phyloP scores from a whole-genome alignment of 148 eudicot species.

The Euryodendron excelsum region DNA sequence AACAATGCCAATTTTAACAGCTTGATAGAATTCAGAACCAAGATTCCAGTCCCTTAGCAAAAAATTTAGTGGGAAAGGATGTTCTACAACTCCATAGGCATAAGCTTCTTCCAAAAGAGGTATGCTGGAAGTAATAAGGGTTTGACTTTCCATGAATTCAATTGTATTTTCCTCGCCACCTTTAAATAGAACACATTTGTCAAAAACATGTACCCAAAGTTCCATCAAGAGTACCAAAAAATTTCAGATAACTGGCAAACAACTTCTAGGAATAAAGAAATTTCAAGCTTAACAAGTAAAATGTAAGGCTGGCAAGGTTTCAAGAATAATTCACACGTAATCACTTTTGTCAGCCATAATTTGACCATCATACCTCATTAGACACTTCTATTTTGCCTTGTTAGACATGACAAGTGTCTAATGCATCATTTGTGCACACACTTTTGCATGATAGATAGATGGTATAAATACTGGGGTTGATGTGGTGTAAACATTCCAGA shows the following conservation, averaged over 20 bases:
- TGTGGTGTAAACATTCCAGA: background rate
- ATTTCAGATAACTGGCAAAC: background rate
- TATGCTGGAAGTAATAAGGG: slow-evolving; percentile 50
- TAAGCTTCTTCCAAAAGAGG: slow-evolving; percentile 91
- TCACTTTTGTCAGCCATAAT: background rate
- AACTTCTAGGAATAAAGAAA: background rate
- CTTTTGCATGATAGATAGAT: background rate
- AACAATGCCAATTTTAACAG: slow-evolving; percentile 96
- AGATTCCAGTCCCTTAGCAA: slow-evolving; percentile 83
- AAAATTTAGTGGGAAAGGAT: slow-evolving; percentile 89
- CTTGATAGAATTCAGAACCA: slow-evolving; percentile 88
- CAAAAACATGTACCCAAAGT: background rate
- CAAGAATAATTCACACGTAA: background rate
- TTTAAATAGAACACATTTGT: slow-evolving; percentile 25
- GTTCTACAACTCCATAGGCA: slow-evolving; percentile 85
- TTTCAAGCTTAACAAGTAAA: slow-evolving; percentile 3
- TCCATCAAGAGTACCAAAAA: slow-evolving; percentile 1
- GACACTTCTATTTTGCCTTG: background rate
- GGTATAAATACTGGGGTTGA: background rate
- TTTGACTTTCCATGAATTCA: slow-evolving; percentile 78
- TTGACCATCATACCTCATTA: background rate
- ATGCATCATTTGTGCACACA: background rate
- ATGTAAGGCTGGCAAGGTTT: background rate
- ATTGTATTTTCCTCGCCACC: slow-evolving; percentile 93
- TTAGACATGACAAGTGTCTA: background rate